A percentile compares a stretch with the other conserved stretches of the same genome.
phyloP scores from a whole-genome alignment of 1,284 basidiomycete genomes.

The Boletus austroedulis region DNA sequence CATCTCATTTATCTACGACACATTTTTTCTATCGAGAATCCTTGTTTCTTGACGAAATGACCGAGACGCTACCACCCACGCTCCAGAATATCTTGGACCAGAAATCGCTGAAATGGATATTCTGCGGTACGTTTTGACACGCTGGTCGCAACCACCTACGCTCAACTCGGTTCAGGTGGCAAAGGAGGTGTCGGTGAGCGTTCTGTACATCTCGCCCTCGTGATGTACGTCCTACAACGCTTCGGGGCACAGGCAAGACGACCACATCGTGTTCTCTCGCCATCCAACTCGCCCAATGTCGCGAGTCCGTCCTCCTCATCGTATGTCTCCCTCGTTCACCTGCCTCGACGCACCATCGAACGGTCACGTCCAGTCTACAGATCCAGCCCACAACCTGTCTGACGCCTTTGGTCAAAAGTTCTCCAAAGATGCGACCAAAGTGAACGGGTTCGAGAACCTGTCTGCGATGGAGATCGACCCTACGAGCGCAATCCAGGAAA shows the following conservation, averaged over 20 bases:
- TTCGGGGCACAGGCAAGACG: constrained; percentile 73
- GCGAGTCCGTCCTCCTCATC: constrained; percentile 91
- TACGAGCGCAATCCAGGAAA: constrained; percentile 94
- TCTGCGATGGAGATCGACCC: constrained; percentile 99
- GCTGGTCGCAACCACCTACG: constrained; percentile 5
- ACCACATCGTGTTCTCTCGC: constrained; percentile 94
- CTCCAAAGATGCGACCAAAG: constrained; percentile 98
- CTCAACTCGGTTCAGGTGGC: constrained; percentile 57
- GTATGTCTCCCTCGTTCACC: constrained; percentile 48
- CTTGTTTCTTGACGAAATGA: constrained; percentile 31
- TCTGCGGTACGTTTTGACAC: constrained; percentile 68
- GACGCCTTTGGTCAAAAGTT: constrained; percentile 99
- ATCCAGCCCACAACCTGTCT: constrained; percentile 98
- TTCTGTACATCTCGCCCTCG: constrained; percentile 1
- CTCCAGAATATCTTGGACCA: constrained; percentile 90
- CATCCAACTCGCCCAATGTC: constrained; percentile 84
- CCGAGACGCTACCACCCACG: constrained; percentile 69
- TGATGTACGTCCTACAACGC: background rate
- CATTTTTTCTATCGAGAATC: constrained; percentile 2
- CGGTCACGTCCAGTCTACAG: constrained; percentile 72
- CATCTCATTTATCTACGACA: constrained; percentile 10
- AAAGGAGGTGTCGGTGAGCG: constrained; percentile 90
- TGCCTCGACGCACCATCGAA: background rate
- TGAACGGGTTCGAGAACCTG: constrained; percentile 96
- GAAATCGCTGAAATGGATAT: constrained; percentile 90